Evolutionary conservation across 2,329 filamentous ascomycete genomes (phyloP).

Genomic region (Penicillium sp.): DNA sequence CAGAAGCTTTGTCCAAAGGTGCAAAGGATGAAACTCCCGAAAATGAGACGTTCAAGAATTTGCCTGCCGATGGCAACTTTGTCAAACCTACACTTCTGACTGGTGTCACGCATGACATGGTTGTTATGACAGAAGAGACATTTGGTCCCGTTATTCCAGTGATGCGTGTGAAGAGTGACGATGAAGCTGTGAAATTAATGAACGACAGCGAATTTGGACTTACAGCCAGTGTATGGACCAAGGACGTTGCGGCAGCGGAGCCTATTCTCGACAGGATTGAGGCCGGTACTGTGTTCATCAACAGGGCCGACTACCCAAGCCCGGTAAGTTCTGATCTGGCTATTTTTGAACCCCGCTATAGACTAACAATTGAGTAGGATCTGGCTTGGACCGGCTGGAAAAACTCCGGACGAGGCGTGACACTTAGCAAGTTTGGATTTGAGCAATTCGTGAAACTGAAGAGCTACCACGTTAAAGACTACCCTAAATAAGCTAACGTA

Average conservation of each 20-base stretch:
- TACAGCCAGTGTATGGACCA: conserved; percentile 97
- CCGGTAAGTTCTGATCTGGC: conserved; percentile 59
- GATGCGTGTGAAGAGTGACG: conserved; percentile 77
- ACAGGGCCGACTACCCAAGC: conserved; percentile 86
- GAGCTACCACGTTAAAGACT: conserved; percentile 89
- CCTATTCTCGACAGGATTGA: conserved; percentile 76
- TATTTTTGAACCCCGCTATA: background rate
- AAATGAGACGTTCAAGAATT: conserved; percentile 70
- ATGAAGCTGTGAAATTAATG: conserved; percentile 79
- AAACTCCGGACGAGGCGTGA: conserved; percentile 89
- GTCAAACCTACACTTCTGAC: conserved; percentile 80
- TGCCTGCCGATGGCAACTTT: conserved; percentile 78
- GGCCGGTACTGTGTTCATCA: conserved; percentile 93
- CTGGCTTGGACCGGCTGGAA: conserved; percentile 98
- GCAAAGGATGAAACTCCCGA: conserved; percentile 80
- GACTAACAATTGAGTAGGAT: conserved; percentile 54
- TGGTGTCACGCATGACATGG: conserved; percentile 76
- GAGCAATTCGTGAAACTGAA: conserved; percentile 96
- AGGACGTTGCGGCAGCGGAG: conserved; percentile 71
- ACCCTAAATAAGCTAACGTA: conserved; percentile 46
- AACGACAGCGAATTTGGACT: conserved; percentile 93
- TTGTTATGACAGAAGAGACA: conserved; percentile 88
- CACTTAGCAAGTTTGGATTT: conserved; percentile 83
- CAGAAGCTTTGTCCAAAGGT: conserved; percentile 77
- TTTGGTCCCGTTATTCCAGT: conserved; percentile 91